phyloP scores from a whole-genome alignment of 257 asterid genomes.

The Coffea canephora region DNA sequence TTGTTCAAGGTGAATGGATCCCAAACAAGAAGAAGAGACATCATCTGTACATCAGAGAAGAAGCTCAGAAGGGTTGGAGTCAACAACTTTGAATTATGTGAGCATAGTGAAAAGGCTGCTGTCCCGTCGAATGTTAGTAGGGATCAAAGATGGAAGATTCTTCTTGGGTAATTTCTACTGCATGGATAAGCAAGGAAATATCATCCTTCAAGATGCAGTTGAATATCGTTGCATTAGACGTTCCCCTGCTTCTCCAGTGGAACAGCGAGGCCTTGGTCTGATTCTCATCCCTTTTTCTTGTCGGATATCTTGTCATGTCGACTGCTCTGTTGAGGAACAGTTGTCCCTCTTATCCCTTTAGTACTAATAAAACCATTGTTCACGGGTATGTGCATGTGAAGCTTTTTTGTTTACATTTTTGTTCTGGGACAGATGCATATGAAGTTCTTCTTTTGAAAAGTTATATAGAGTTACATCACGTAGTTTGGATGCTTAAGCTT shows the following conservation, averaged over 20 bases:
- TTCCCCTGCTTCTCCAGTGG: constrained; percentile 75
- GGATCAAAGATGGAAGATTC: constrained; percentile 82
- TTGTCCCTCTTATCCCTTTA: constrained; percentile 53
- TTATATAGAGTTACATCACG: background rate
- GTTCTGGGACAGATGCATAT: no score
- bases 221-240: constrained; percentile 85
- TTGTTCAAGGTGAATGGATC: constrained; percentile 14
- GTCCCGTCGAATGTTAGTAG: constrained; percentile 57
- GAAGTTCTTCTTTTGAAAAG: background rate
- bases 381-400: background rate
- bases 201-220: constrained; percentile 86
- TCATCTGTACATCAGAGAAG: constrained; percentile 10
- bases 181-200: constrained; percentile 89
- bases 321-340: constrained; percentile 72
- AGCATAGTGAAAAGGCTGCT: constrained; percentile 61
- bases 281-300: constrained; percentile 79
- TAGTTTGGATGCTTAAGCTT: background rate
- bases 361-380: constrained; percentile 20
- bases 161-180: constrained; percentile 78
- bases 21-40: constrained; percentile 5
- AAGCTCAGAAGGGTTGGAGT: constrained; percentile 32
- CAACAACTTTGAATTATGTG: constrained; percentile 35
- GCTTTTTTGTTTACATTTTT: no score
- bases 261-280: constrained; percentile 80
- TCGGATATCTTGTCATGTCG: constrained; percentile 69